phyloP scores from a whole-genome alignment of 2,329 filamentous ascomycete species.

The Periconia macrospinosa region DNA sequence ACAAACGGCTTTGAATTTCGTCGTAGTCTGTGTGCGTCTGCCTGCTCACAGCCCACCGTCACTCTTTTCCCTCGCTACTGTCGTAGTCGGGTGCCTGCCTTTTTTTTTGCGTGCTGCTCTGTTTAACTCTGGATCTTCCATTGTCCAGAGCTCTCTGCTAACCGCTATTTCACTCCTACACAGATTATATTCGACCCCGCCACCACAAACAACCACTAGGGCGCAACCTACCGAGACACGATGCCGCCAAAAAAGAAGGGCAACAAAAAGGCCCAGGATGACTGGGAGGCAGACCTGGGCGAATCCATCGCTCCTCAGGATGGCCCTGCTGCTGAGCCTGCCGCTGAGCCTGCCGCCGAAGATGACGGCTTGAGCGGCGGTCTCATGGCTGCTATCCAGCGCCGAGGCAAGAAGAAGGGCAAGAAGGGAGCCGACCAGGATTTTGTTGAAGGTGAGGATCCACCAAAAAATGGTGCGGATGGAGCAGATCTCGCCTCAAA shows the following conservation, averaged over 20 bases:
- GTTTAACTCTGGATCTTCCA: not conserved
- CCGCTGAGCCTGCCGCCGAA: slow-evolving; percentile 45
- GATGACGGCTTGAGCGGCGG: slow-evolving; percentile 53
- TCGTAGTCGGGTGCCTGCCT: slow-evolving; percentile 18
- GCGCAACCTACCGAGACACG: slow-evolving; percentile 28
- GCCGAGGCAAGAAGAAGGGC: slow-evolving; percentile 77
- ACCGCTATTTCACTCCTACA: not conserved
- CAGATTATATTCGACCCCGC: not conserved
- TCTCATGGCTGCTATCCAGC: slow-evolving; percentile 53
- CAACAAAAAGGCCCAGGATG: slow-evolving; percentile 82
- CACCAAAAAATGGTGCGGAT: slow-evolving; percentile 44
- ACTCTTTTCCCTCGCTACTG: slow-evolving; percentile 26
- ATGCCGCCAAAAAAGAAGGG: slow-evolving; percentile 98
- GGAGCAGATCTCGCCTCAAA: slow-evolving; percentile 59
- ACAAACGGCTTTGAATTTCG: slow-evolving; percentile 21
- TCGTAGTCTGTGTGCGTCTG: slow-evolving; percentile 29
- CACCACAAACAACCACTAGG: not conserved
- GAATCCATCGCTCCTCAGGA: slow-evolving; percentile 70
- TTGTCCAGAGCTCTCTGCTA: not conserved
- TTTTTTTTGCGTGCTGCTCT: slow-evolving; percentile 12
- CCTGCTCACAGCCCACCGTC: slow-evolving; percentile 15
- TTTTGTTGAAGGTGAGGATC: slow-evolving; percentile 69
- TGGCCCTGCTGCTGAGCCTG: slow-evolving; percentile 47
- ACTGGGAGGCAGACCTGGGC: slow-evolving; percentile 93
- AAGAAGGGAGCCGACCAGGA: slow-evolving; percentile 72